Evolutionary conservation across 306 rosid species (phyloP), one percentile per base, ranked within the genome.

Genomic region (Cicer arietinum): DNA sequence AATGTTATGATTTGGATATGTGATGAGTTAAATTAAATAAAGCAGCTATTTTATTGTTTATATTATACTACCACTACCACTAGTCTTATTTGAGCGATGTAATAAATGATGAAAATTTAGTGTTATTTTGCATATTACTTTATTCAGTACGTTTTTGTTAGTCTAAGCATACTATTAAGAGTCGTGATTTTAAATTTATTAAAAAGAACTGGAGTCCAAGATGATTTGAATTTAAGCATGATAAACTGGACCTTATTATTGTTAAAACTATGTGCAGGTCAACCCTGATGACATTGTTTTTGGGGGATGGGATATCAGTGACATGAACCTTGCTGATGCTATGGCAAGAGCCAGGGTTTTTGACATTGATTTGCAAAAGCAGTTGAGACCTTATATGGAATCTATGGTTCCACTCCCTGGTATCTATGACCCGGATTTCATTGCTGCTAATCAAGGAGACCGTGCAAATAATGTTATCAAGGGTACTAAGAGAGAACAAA

Each of bases 241-340:
- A 10, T 53, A 0, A 69, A 63, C 11, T 69, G 37, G n/a, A 20
- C 17, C 20, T 12, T 74, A 11, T 53, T 4, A 14, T 17, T 10
- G 39, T 58, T 20, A 37, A 56, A 74, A 73, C 13, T 47, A 2
- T 48, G 20, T 60, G 42, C 78, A 94, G 99, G 99, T 94, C 63
- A 92, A 94, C 77, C 99, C 99, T 48, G 97, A 94, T 42, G 95
- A 94, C 80, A 56, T 94, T 77, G 97, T 94, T 67, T 92, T 92
- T 85, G 99, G 97, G 11, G 97, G 99, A 6, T 94, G 99, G 99
- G 99, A 94, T 87, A 94, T 94, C 41, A 94, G 96, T 67, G 82
- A 85, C 83, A 84, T 94, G 99, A 94, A 94, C 85, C 76, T 94
- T 52, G 99, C 99, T 11, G 99, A 94, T 79, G 92, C 96, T 40